phyloP scores from a whole-genome alignment of 2,329 filamentous ascomycete species.

The Xylaria sp. region DNA sequence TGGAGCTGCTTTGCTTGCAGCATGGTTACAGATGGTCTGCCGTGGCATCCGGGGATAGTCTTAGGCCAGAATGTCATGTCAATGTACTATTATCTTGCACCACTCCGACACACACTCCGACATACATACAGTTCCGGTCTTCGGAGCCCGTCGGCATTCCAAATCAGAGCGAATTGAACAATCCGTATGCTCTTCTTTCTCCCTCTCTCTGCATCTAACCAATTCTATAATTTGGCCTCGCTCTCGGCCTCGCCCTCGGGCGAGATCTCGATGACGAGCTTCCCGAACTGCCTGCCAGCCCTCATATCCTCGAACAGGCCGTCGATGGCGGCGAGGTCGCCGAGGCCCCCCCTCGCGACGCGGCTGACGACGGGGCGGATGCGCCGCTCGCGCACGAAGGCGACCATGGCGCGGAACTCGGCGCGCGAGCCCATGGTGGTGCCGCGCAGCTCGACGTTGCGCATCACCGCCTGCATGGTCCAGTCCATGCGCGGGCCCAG shows the following conservation, averaged over 20 bases:
- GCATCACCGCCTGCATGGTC: conserved; percentile 79
- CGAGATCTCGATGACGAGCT: conserved; percentile 77
- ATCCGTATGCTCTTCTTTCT: background rate
- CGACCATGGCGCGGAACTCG: conserved; percentile 90
- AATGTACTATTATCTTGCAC: conserved; percentile 24
- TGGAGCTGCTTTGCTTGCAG: conserved; percentile 7
- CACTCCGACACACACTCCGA: conserved; percentile 4
- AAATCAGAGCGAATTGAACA: conserved; percentile 4
- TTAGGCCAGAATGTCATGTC: conserved; percentile 19
- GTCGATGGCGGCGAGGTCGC: conserved; percentile 78
- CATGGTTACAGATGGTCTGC: conserved; percentile 1
- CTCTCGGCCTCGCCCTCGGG: conserved; percentile 31
- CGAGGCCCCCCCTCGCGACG: conserved; percentile 71
- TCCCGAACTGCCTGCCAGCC: conserved; percentile 84
- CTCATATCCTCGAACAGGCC: conserved; percentile 87
- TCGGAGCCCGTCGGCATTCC: conserved; percentile 7
- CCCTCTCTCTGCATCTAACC: background rate
- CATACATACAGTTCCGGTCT: too few relatives aligned
- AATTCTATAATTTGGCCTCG: conserved; percentile 45
- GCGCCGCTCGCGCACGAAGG: conserved; percentile 73
- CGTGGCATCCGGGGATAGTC: conserved; percentile 8
- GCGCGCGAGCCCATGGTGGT: conserved; percentile 88
- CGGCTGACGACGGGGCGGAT: conserved; percentile 79
- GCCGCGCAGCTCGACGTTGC: conserved; percentile 84
- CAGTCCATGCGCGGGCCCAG: conserved; percentile 82